phyloP scores from a whole-genome alignment of 2,329 filamentous ascomycete species.

The Ophiostoma ulmi region DNA sequence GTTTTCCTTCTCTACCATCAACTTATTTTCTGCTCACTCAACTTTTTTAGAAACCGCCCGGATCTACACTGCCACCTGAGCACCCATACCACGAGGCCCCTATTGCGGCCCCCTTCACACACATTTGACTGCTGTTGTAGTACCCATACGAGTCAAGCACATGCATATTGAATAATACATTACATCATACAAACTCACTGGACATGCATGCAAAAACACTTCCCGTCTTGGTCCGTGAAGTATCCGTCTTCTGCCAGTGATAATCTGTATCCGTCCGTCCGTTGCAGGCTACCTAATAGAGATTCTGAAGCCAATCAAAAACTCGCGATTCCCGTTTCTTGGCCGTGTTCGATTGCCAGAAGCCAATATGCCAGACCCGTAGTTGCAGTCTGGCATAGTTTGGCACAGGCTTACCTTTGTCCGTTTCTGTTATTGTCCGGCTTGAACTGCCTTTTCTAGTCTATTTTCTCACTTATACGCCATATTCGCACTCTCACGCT shows the following conservation, averaged over 20 bases:
- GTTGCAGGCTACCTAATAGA: neutral
- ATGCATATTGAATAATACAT: neutral
- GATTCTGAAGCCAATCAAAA: neutral
- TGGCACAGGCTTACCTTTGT: too few relatives aligned
- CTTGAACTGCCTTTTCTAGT: neutral
- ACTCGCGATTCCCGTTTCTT: neutral
- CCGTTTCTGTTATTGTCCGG: neutral
- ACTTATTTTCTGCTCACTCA: neutral
- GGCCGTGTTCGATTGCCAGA: too few relatives aligned
- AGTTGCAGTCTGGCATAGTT: neutral
- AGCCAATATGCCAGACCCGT: too few relatives aligned
- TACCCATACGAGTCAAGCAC: neutral
- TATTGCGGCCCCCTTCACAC: neutral
- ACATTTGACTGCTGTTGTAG: neutral
- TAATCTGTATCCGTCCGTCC: conserved; percentile 3
- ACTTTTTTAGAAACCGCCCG: neutral
- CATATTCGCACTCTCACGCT: neutral
- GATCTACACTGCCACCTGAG: neutral
- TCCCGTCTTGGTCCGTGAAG: neutral
- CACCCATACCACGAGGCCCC: neutral
- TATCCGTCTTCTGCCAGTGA: neutral
- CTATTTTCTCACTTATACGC: neutral
- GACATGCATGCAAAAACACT: neutral
- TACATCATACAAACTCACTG: neutral
- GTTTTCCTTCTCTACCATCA: neutral